Conservation (phyloP, 805 yeast genomes). For the Myxozyma monticola region DNA sequence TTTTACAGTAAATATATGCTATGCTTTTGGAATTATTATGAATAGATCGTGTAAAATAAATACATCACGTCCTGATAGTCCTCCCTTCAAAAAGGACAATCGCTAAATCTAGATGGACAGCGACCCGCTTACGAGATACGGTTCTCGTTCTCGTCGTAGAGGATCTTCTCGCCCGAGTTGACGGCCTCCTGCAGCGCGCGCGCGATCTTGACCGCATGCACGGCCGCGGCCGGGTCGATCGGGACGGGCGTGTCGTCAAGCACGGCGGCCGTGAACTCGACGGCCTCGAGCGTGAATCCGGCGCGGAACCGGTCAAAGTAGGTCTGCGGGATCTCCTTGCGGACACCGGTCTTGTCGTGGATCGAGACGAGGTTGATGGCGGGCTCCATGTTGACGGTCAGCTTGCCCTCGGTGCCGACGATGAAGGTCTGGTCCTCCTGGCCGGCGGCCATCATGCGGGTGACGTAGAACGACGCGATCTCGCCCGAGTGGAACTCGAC, state of each 20-base stretch:
- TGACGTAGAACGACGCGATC: slow-evolving; percentile 28
- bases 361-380: slow-evolving; percentile 21
- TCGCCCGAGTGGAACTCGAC: slow-evolving; percentile 31
- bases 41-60: too few relatives aligned
- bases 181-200: slow-evolving; percentile 17
- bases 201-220: slow-evolving; percentile 20
- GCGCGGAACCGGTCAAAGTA: slow-evolving; percentile 28
- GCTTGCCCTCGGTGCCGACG: slow-evolving; percentile 32
- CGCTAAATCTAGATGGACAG: too few relatives aligned
- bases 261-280: slow-evolving; percentile 18
- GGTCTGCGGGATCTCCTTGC: slow-evolving; percentile 28
- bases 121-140: not conserved
- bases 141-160: slow-evolving; percentile 13
- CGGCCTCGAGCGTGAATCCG: slow-evolving; percentile 29
- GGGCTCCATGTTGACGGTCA: slow-evolving; percentile 30
- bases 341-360: slow-evolving; percentile 28
- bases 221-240: slow-evolving; percentile 12
- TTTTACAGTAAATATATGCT: too few relatives aligned
- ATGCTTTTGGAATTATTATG: too few relatives aligned
- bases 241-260: slow-evolving; percentile 29
- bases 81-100: too few relatives aligned
- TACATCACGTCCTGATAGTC: too few relatives aligned
- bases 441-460: slow-evolving; percentile 31
- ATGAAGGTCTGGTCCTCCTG: slow-evolving; percentile 30
- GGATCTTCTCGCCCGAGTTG: slow-evolving; percentile 8